phyloP scores from a whole-genome alignment of 139 green algal species.

The Coelastrella sp. region DNA sequence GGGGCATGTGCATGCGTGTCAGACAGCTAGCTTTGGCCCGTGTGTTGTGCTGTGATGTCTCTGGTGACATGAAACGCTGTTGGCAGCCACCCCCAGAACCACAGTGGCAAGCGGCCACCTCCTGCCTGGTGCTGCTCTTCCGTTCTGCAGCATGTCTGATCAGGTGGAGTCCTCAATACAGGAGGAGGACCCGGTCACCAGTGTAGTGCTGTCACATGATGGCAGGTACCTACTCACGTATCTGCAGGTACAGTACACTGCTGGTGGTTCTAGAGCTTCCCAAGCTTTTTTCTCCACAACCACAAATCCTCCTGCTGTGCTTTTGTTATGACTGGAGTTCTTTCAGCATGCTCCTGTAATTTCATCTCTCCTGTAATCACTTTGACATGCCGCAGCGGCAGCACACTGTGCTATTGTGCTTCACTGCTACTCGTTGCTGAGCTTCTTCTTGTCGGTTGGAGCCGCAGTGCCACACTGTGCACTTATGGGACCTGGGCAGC shows the following conservation, averaged over 20 bases:
- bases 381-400: background rate
- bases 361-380: background rate
- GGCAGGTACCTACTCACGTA: conserved; percentile 71
- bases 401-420: background rate
- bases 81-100: too few species aligned
- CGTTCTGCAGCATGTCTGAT: conserved; percentile 63
- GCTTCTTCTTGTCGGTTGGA: background rate
- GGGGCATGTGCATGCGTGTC: background rate
- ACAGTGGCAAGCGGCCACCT: background rate
- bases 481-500: conserved; percentile 61
- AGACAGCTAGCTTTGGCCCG: background rate
- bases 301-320: too few species aligned
- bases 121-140: background rate
- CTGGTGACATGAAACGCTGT: background rate
- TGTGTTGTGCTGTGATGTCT: background rate
- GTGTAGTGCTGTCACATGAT: conserved; percentile 71
- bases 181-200: conserved; percentile 69
- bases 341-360: too few species aligned
- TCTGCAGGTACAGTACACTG: conserved; percentile 34
- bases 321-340: too few species aligned
- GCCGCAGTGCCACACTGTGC: conserved; percentile 59
- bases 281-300: too few species aligned
- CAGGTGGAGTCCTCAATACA: conserved; percentile 55
- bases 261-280: too few species aligned
- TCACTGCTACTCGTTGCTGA: background rate